phyloP scores from a whole-genome alignment of 106 monocot genomes.

The Phalaenopsis aphrodite region DNA sequence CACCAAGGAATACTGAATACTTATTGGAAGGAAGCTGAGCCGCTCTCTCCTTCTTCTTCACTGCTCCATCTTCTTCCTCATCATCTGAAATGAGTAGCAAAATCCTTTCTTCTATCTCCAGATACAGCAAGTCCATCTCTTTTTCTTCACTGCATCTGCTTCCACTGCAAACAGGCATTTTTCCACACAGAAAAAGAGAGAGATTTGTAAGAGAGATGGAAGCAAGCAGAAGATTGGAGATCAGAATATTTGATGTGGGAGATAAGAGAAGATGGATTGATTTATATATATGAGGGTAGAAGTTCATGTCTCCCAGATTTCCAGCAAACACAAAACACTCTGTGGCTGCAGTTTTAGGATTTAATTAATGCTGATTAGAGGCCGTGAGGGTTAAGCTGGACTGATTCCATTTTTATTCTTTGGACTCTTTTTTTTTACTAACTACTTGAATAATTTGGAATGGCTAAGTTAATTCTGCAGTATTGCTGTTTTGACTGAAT shows the following conservation, averaged over 20 bases:
- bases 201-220: not conserved
- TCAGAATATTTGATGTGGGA: not conserved
- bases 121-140: not conserved
- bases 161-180: not conserved
- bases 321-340: too few species aligned
- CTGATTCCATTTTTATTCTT: too few species aligned
- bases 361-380: too few species aligned
- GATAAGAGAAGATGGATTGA: not conserved
- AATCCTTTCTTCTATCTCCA: conserved; percentile 3
- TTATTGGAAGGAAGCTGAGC: not conserved
- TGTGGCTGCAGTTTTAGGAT: not conserved
- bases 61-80: not conserved
- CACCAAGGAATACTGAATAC: not conserved
- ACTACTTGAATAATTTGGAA: too few species aligned
- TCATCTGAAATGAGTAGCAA: not conserved
- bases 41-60: not conserved
- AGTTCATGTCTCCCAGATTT: too few species aligned
- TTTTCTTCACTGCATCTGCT: not conserved
- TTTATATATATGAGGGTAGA: not conserved
- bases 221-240: not conserved
- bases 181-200: not conserved
- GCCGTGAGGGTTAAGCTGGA: too few species aligned
- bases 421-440: too few species aligned
- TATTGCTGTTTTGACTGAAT: too few species aligned
- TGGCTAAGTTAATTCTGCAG: too few species aligned